Base-by-base conservation (phyloP, 2,329 filamentous ascomycete genomes). In the Thelonectria discophora region DNA sequence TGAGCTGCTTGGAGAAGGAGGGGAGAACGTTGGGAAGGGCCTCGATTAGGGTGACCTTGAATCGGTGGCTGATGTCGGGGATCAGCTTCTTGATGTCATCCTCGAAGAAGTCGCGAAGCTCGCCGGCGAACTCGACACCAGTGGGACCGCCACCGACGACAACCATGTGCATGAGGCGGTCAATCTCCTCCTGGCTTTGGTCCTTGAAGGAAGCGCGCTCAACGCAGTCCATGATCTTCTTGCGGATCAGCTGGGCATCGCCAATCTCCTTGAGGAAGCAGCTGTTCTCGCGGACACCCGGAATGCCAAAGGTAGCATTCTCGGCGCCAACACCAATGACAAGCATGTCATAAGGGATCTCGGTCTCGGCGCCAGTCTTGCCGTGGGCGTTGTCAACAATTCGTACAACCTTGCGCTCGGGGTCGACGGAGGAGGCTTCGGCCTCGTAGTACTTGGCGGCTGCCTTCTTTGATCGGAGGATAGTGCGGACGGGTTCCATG, bases 221-320 rank as follows among this genome's bases (percentile, higher is more conserved):
- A 71, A 97, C 94, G 78, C 95, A 99, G 82, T 99, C 95, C 95
- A 99, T 99, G 80, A 99, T 97, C 80, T 93, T 93, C 85, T 94
- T 97, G 75, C 95, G 93, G 76, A 99, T 99, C 75, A 88, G 87
- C 81, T 99, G 95, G 60, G 95, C 95, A 78, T 99, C 96, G 68
- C 86, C 88, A 75, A 99, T 97, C 82, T 99, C 96, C 86, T 99
- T 99, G 77, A 99, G 82, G 87, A 99, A 99, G 83, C 94, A 97
- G 71, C 92, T 94, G 84, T 99, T 83, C 81, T 99, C 95, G 70
- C 88, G 89, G 58, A 99, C 95, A 78, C 95, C 95, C 57, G 93
- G 93, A 73, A 99, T 98, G 72, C 94, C 95, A 76, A 99, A 99
- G 62, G 95, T 99, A 55, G 95, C 94, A 80, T 98, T 99, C 84